A percentile compares a stretch with the other conserved stretches of the same genome.
Conservation (phyloP, 495 filamentous ascomycete species). For the Umbilicaria muhlenbergii region DNA sequence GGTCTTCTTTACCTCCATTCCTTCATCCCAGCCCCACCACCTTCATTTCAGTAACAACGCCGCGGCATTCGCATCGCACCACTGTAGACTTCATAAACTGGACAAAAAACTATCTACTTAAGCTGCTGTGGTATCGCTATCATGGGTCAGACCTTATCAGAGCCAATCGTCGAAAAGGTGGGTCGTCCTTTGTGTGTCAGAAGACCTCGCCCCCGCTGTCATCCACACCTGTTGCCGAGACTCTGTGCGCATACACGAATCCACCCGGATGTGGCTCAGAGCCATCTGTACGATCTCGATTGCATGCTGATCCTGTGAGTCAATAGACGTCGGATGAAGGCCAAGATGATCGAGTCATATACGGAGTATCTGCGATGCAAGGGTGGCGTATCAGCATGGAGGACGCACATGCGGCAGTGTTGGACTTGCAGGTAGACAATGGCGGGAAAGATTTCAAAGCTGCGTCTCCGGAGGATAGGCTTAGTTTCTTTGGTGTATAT, state of each 20-base stretch:
- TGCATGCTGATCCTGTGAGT: neutral
- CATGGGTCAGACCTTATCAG: conserved; percentile 99
- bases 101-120: too few species aligned
- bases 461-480: conserved; percentile 46
- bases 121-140: conserved; percentile 10
- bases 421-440: conserved; percentile 64
- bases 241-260: neutral
- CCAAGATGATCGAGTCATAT: conserved; percentile 82
- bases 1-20: too few species aligned
- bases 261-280: conserved; percentile 4
- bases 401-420: conserved; percentile 76
- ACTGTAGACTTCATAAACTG: too few species aligned
- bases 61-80: too few species aligned
- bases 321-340: conserved; percentile 69
- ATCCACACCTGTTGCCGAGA: neutral
- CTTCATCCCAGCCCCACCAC: too few species aligned
- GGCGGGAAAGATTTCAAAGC: conserved; percentile 40
- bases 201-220: conserved; percentile 1
- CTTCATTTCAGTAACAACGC: too few species aligned
- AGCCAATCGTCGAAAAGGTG: conserved; percentile 98
- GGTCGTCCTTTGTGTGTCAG: conserved; percentile 18
- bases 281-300: conserved; percentile 7
- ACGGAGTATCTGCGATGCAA: conserved; percentile 95
- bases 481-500: conserved; percentile 96
- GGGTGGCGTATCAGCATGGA: conserved; percentile 99